Base-by-base conservation (phyloP, 208 protist genomes). In the Sergeia podlipaevii region DNA sequence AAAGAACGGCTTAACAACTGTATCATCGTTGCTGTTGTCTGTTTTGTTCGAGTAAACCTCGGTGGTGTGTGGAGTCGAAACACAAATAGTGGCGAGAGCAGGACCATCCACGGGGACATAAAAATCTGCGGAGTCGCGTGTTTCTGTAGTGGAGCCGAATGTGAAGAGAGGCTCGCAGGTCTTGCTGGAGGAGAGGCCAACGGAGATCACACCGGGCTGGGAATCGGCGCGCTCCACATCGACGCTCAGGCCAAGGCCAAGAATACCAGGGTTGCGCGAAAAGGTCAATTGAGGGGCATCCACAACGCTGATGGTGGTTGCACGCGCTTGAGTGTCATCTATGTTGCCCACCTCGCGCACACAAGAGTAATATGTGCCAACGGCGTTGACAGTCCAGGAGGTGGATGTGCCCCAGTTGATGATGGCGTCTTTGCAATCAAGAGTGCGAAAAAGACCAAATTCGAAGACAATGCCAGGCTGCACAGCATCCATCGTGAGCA, bases 341-440 rank as follows among this genome's bases (percentile, higher is more conserved):
- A 39, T 45, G 29, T 43, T 20, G 11, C n/a, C 46, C 20, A 15
- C 28, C n/a, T 49, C 57, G 30, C 71, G 61, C 34, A 84, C 56
- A 39, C 82, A 90, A 15, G 77, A 77, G 51, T 84, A 90, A 55
- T 84, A 90, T n/a, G 59, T 72, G 23, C 81, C 82, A 8, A 65
- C 10, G 11, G 28, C 28, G 2, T 18, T 17, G 10, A 87, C 48
- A 24, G 50, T 71, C 65, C 68, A 75, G 21, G 37, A 18, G 7
- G 60, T 48, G 24, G 50, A 17, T 20, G 21, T 67, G 18, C 60
- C 41, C 58, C 56, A 75, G 2, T 15, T 15, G 1, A 50, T 41
- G 13, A 66, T 48, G 13, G 52, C 0, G 3, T 17, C 47, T 17
- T 33, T 59, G 63, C 75, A 78, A 8, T 28, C 41, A 0, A 18